A percentile compares a stretch with the other conserved stretches of the same genome.
These are phyloP conservation scores for Colletotrichum lini DNA, from an alignment of 2,329 filamentous ascomycete species.

Conservation along the genomic window DNA sequence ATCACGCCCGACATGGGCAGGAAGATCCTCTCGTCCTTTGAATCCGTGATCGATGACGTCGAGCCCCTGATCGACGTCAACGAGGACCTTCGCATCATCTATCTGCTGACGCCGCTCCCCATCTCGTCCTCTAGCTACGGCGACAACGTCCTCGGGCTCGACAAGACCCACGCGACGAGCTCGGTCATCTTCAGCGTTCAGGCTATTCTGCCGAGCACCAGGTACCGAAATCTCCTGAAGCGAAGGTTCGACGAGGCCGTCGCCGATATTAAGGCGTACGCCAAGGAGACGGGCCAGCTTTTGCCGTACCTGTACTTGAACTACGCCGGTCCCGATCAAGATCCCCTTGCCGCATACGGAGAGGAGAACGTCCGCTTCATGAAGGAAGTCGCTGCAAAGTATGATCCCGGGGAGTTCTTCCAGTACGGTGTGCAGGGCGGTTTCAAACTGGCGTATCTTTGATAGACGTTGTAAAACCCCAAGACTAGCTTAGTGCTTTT, in stretches of 20 bases:
- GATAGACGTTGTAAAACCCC: not conserved
- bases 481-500: too few species aligned
- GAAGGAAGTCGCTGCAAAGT: conserved; percentile 49
- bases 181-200: conserved; percentile 15
- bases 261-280: conserved; percentile 17
- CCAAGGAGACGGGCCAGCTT: conserved; percentile 4
- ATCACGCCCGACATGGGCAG: conserved; percentile 6
- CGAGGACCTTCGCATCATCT: conserved; percentile 17
- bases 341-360: conserved; percentile 51
- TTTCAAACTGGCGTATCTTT: conserved; percentile 26
- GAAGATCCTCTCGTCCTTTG: conserved; percentile 2
- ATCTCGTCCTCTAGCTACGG: conserved; percentile 11
- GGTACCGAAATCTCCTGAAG: not conserved
- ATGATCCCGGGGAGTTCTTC: conserved; percentile 52
- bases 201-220: not conserved
- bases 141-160: conserved; percentile 12
- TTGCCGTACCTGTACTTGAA: conserved; percentile 53
- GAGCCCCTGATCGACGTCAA: not conserved
- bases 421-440: conserved; percentile 52
- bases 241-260: not conserved
- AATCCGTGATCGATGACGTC: conserved; percentile 2
- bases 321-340: conserved; percentile 51
- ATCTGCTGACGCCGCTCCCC: conserved; percentile 32
- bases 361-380: conserved; percentile 49
- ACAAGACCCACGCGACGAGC: not conserved